Percentiles rank a stretch among this genome's conserved stretches.
Evolutionary conservation across 345 rosid species (phyloP).

Genomic region (Rhizophora apiculata): DNA sequence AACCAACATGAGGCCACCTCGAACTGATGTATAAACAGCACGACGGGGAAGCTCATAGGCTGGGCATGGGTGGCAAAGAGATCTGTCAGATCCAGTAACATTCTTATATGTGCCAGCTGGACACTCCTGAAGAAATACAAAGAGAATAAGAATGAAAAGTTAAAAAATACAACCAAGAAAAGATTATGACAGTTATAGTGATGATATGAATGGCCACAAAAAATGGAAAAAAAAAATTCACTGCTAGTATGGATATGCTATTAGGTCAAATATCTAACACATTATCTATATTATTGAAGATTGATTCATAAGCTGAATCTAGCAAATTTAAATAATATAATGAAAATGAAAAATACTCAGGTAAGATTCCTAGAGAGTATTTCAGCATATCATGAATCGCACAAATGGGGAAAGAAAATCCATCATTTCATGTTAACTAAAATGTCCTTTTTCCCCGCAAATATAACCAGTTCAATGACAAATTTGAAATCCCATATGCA

Average conservation of each 20-base stretch:
- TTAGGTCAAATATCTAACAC: too few relatives aligned
- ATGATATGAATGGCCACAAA: too few relatives aligned
- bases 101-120: slow-evolving; percentile 92
- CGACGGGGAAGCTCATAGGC: slow-evolving; percentile 79
- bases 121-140: slow-evolving; percentile 68
- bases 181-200: too few relatives aligned
- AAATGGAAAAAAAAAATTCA: too few relatives aligned
- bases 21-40: slow-evolving; percentile 63
- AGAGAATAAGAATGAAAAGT: slow-evolving; percentile 1
- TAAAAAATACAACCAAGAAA: too few relatives aligned
- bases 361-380: too few relatives aligned
- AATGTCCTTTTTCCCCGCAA: slow-evolving; percentile 1
- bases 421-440: not conserved
- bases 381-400: slow-evolving; percentile 1
- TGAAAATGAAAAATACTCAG: too few relatives aligned
- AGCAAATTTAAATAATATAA: too few relatives aligned
- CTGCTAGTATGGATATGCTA: too few relatives aligned
- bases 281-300: too few relatives aligned
- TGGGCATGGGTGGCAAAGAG: slow-evolving; percentile 83
- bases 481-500: not conserved
- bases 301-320: too few relatives aligned
- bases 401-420: not conserved
- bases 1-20: slow-evolving; percentile 49
- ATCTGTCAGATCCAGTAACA: slow-evolving; percentile 71
- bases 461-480: not conserved